phyloP scores from a whole-genome alignment of 2,329 filamentous ascomycete species.

The Scytalidium sp. region DNA sequence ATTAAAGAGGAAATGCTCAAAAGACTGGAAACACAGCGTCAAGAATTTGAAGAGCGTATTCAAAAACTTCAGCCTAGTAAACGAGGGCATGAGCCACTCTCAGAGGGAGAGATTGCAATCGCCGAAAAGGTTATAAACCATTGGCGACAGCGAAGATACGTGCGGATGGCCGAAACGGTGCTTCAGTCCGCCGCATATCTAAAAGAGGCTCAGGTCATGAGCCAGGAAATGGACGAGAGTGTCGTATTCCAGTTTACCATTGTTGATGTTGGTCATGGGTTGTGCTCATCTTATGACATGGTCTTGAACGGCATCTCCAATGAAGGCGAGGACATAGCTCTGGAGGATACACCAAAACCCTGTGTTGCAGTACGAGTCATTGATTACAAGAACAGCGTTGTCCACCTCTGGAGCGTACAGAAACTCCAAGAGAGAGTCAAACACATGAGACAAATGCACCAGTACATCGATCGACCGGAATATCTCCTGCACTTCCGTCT shows the following conservation, averaged over 20 bases:
- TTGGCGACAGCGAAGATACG: constrained; percentile 84
- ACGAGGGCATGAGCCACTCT: constrained; percentile 42
- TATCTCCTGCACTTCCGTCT: constrained; percentile 90
- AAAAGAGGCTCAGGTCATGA: constrained; percentile 98
- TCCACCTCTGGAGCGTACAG: constrained; percentile 91
- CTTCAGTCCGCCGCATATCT: constrained; percentile 82
- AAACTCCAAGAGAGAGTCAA: constrained; percentile 86
- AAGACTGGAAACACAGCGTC: constrained; percentile 78
- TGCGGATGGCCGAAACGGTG: constrained; percentile 90
- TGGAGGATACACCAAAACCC: constrained; percentile 81
- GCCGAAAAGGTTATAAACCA: constrained; percentile 66
- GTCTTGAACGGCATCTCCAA: constrained; percentile 86
- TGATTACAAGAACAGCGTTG: constrained; percentile 81
- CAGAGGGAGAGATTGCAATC: constrained; percentile 67
- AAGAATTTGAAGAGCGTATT: constrained; percentile 80
- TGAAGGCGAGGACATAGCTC: constrained; percentile 77
- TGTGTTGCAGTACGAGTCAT: constrained; percentile 88
- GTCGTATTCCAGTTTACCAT: constrained; percentile 95
- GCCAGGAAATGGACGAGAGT: constrained; percentile 88
- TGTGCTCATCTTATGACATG: constrained; percentile 94
- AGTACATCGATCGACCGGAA: constrained; percentile 93
- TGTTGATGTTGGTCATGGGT: constrained; percentile 80
- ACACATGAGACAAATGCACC: constrained; percentile 94
- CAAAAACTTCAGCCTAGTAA: constrained; percentile 69
- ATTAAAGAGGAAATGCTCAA: constrained; percentile 88